Conservation (phyloP, 306 rosid genomes). For the Medicago arabica region DNA sequence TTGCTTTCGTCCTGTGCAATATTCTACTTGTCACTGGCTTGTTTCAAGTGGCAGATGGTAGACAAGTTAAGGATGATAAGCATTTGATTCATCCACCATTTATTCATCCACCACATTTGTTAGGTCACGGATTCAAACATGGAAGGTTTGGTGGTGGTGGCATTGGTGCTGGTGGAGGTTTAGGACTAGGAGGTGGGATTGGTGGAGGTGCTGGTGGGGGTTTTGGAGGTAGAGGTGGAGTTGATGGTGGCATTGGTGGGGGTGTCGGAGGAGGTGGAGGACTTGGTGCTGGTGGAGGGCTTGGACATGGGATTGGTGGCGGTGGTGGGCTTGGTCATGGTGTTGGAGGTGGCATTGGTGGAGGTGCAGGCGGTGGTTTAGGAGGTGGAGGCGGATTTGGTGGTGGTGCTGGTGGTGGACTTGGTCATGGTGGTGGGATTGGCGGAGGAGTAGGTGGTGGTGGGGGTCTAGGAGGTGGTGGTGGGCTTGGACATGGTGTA, state of each 20-base stretch:
- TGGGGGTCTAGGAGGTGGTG: conserved; percentile 19
- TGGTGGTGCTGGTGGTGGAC: conserved; percentile 25
- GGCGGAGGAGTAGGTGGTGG: conserved; percentile 39
- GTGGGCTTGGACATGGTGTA: not conserved
- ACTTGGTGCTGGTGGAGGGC: conserved; percentile 22
- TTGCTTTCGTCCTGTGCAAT: not conserved
- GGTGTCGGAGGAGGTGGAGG: conserved; percentile 29
- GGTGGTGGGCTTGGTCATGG: conserved; percentile 15
- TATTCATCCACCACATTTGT: conserved; percentile 43
- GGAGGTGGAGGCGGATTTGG: conserved; percentile 41
- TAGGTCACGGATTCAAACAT: conserved; percentile 37
- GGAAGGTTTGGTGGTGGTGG: conserved; percentile 37
- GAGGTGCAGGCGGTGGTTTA: conserved; percentile 1
- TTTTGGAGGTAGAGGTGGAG: not conserved
- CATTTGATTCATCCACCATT: conserved; percentile 47
- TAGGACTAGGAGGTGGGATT: not conserved
- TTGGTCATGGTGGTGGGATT: conserved; percentile 7
- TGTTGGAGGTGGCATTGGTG: conserved; percentile 23
- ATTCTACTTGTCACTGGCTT: not conserved
- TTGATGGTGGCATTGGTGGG: not conserved
- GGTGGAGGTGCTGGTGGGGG: not conserved
- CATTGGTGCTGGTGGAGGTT: not conserved
- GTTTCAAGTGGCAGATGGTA: conserved; percentile 31
- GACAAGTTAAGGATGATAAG: conserved; percentile 43
- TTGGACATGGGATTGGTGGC: conserved; percentile 4